phyloP scores from a whole-genome alignment of 2,329 filamentous ascomycete genomes.

The Ophiostoma piceae region DNA sequence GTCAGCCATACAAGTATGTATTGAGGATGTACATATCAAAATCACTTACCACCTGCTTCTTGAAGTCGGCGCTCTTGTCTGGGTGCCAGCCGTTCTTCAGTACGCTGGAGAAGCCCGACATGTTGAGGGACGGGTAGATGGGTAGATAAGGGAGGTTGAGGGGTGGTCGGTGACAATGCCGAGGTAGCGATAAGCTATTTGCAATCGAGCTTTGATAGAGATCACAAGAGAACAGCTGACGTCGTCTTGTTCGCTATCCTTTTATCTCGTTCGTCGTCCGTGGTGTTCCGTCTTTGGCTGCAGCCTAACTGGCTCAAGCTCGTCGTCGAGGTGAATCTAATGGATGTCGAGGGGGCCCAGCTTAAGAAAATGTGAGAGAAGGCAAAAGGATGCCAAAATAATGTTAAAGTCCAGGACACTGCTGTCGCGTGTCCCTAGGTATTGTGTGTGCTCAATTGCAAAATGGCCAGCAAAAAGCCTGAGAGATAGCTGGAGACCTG shows the following conservation, averaged over 20 bases:
- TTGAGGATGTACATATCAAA: background rate
- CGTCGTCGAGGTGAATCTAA: background rate
- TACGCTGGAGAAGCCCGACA: slow-evolving; percentile 39
- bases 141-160: slow-evolving; percentile 14
- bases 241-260: background rate
- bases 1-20: background rate
- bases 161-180: background rate
- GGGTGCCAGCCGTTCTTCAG: slow-evolving; percentile 43
- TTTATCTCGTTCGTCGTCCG: background rate
- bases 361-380: background rate
- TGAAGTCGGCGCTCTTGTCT: slow-evolving; percentile 43
- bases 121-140: slow-evolving; percentile 27
- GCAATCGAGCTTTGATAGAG: background rate
- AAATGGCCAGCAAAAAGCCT: background rate
- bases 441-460: background rate
- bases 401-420: background rate
- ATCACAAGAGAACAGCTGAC: background rate
- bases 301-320: background rate
- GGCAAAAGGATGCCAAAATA: background rate
- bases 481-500: background rate
- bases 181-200: background rate
- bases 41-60: slow-evolving; percentile 43
- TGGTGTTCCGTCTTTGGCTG: background rate
- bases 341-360: background rate
- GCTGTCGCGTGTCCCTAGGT: background rate